Evolutionary conservation across 2,329 filamentous ascomycete species (phyloP).

Genomic region (Aureobasidium melanogenum): DNA sequence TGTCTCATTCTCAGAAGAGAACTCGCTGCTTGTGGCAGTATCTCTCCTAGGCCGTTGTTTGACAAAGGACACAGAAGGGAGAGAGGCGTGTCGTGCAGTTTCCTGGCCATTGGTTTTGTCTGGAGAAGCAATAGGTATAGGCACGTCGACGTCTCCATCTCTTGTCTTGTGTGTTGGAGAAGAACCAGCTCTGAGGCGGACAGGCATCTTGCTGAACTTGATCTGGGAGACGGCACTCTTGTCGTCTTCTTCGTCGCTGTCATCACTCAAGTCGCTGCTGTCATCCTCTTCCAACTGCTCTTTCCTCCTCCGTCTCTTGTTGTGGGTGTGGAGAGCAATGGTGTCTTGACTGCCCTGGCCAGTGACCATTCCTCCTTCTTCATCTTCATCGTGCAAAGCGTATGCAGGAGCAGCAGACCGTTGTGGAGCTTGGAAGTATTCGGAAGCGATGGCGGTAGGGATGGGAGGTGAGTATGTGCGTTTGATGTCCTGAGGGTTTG

Average conservation of each 20-base stretch:
- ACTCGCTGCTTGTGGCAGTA: constrained; percentile 72
- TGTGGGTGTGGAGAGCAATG: constrained; percentile 53
- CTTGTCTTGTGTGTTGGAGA: constrained; percentile 69
- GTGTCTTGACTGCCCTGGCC: constrained; percentile 58
- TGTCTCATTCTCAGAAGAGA: constrained; percentile 74
- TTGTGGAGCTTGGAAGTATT: constrained; percentile 71
- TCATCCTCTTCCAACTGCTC: constrained; percentile 79
- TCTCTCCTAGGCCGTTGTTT: constrained; percentile 59
- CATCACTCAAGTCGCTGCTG: constrained; percentile 75
- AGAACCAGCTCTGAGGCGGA: constrained; percentile 75
- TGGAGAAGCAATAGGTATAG: constrained; percentile 48
- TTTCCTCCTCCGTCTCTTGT: constrained; percentile 57
- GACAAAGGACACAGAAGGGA: constrained; percentile 58
- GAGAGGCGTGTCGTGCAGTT: constrained; percentile 54
- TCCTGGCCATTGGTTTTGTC: constrained; percentile 35
- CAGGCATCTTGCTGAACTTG: constrained; percentile 92
- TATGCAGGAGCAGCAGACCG: constrained; percentile 46
- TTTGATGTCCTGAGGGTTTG: constrained; percentile 66
- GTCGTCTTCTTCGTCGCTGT: constrained; percentile 68
- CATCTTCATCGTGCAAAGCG: constrained; percentile 53
- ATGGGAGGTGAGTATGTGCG: constrained; percentile 81
- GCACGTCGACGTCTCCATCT: constrained; percentile 45
- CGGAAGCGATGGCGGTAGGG: constrained; percentile 64
- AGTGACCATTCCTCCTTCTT: constrained; percentile 61
- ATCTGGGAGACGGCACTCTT: constrained; percentile 74